A percentile compares a stretch with the other conserved stretches of the same genome.
These are phyloP conservation scores for Tolypocladium endophyticum DNA, from an alignment of 2,329 filamentous ascomycete genomes.

Conservation along the genomic window DNA sequence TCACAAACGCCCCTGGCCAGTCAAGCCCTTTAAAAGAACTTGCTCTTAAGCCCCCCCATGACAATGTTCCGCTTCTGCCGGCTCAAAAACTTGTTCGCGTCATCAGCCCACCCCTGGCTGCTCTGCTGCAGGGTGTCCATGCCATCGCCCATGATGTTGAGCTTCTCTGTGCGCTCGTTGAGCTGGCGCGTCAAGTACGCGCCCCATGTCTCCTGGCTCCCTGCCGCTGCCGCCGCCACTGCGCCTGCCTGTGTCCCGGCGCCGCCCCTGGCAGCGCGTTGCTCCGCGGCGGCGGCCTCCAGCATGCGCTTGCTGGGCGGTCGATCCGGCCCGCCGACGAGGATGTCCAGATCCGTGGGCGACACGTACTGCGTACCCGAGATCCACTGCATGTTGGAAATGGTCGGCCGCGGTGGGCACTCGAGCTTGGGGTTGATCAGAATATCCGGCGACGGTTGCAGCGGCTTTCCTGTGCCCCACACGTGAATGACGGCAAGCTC, in stretches of 20 bases:
- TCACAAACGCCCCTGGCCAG: neutral
- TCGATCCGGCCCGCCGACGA: conserved; percentile 81
- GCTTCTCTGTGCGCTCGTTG: conserved; percentile 80
- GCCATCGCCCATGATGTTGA: conserved; percentile 71
- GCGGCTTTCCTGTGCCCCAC: conserved; percentile 63
- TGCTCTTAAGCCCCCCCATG: conserved; percentile 56
- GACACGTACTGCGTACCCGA: conserved; percentile 88
- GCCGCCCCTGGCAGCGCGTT: conserved; percentile 42
- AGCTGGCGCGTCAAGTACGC: conserved; percentile 80
- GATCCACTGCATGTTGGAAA: conserved; percentile 94
- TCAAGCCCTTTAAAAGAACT: conserved; percentile 31
- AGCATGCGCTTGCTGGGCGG: conserved; percentile 85
- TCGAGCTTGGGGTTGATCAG: conserved; percentile 68
- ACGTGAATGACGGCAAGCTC: conserved; percentile 76
- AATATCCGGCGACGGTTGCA: conserved; percentile 56
- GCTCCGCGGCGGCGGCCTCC: conserved; percentile 65
- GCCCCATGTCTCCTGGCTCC: conserved; percentile 54
- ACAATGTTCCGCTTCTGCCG: conserved; percentile 83
- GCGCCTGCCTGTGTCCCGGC: conserved; percentile 15
- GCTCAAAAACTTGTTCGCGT: conserved; percentile 76
- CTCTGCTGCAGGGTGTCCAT: conserved; percentile 76
- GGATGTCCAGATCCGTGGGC: conserved; percentile 73
- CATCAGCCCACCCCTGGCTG: conserved; percentile 74
- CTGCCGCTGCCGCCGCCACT: conserved; percentile 17
- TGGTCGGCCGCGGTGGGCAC: conserved; percentile 76